phyloP scores from a whole-genome alignment of 1,284 basidiomycete genomes.

The Ceratobasidium sp. region DNA sequence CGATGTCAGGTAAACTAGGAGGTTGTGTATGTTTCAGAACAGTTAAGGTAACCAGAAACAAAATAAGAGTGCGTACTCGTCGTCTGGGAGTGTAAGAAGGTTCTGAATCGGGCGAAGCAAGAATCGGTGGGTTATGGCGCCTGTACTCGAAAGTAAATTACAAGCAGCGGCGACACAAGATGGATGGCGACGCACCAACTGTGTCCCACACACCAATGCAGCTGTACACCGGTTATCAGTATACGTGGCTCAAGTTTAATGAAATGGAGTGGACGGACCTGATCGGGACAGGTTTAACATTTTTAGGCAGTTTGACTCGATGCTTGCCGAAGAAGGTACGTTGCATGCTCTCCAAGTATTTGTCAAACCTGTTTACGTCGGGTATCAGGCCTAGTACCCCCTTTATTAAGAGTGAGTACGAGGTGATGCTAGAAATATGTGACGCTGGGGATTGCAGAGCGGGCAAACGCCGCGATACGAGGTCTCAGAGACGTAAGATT shows the following conservation, averaged over 20 bases:
- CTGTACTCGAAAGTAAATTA: neutral
- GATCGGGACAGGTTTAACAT: constrained; percentile 7
- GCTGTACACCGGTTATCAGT: neutral
- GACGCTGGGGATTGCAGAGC: no score
- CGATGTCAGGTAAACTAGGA: constrained; percentile 35
- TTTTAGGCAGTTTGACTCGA: neutral
- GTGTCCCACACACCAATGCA: constrained; percentile 43
- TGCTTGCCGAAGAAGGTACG: constrained; percentile 14
- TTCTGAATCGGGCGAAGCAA: neutral
- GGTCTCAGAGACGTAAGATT: no score
- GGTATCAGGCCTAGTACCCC: constrained; percentile 20
- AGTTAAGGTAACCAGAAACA: no score
- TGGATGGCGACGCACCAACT: constrained; percentile 2
- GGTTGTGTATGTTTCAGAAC: no score
- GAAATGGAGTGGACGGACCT: constrained; percentile 13
- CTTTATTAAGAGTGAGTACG: neutral
- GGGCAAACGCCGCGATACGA: no score
- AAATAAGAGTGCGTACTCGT: neutral
- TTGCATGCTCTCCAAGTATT: constrained; percentile 25
- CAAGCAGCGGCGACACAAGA: neutral
- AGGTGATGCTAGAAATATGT: neutral
- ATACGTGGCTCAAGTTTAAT: neutral
- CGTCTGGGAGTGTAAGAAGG: constrained; percentile 15
- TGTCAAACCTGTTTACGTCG: neutral
- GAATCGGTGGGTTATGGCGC: constrained; percentile 9